Percentiles rank a stretch among this genome's conserved stretches.
Evolutionary conservation across 2,329 filamentous ascomycete genomes (phyloP).

Genomic region (Microdochium paspali): DNA sequence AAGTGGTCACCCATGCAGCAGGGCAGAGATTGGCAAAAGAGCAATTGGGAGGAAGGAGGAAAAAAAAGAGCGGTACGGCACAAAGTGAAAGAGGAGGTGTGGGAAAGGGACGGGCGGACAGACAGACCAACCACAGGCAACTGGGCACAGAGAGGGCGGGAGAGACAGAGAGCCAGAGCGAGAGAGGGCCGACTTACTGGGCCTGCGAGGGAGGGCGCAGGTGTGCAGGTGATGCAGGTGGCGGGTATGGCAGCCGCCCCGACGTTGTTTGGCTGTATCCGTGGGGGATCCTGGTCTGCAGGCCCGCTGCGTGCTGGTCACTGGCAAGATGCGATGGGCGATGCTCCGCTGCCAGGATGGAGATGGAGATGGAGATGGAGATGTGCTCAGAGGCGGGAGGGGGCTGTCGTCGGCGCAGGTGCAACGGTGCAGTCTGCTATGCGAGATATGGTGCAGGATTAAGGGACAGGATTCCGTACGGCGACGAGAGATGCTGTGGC

Average conservation of each 20-base stretch:
- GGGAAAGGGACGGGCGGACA: not conserved
- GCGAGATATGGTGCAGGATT: too few species aligned
- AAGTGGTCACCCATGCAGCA: not conserved
- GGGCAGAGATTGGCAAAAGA: not conserved
- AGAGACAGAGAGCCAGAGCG: too few species aligned
- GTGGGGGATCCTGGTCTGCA: not conserved
- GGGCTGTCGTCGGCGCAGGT: not conserved
- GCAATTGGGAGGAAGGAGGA: not conserved
- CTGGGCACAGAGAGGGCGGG: not conserved
- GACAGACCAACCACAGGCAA: not conserved
- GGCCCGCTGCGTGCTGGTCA: not conserved
- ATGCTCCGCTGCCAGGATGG: not conserved
- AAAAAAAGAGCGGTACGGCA: not conserved
- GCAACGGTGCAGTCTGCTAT: too few species aligned
- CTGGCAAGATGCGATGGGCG: not conserved
- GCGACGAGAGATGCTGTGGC: not conserved
- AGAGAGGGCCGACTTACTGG: too few species aligned
- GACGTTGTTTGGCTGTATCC: not conserved
- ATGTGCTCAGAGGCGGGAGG: not conserved
- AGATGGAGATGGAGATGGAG: not conserved
- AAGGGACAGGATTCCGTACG: not conserved
- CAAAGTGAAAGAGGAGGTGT: not conserved
- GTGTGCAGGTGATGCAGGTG: too few species aligned
- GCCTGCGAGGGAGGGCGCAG: too few species aligned
- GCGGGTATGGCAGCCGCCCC: not conserved